Evolutionary conservation across 768 basidiomycete genomes (phyloP), one percentile per base, ranked within the genome.

Genomic region (Leccinum incarnatum): DNA sequence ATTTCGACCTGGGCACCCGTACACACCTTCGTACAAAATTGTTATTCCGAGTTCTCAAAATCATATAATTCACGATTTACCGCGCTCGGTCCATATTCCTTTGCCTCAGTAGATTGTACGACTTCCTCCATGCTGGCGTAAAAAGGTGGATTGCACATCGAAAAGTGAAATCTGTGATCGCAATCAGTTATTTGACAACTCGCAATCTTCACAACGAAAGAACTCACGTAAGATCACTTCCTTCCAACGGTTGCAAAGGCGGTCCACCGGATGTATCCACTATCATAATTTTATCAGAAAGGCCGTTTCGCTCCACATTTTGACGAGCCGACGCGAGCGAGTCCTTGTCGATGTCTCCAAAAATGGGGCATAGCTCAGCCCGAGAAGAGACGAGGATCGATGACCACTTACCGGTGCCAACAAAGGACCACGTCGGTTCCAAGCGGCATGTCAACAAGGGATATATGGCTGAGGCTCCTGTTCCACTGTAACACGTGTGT

Each of bases 81-180:
- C 2, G 91, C 89, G 64, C 78, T 86, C 0, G 96, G 89, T 6
- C 75, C 76, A 14, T 77, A 70, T 50, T 83, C 83, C 65, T 98
- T 98, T 6, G 75, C 74, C 19, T 80, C 79, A 0, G 85, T 82
- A 2, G 85, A 86, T 2, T 72, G 67, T 0, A 66, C 62, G 8
- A 94, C 80, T 58, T 98, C 96, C 30, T 86, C 83, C 1, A 71
- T 67, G 57, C 86, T 90, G n/a, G 77, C 69, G 68, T 97, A 98
- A 73, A 99, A 99, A 0, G 96, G 96, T 0, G 96, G 96, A 71
- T 98, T 99, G 74, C 95, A 98, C 86, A 98, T 93, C 0, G 87
- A 85, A 63, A 96, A 93, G 57, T 89, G 83, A 65, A 86, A 84
- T 4, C 83, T 85, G 54, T 11, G 11, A 11, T 19, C 23, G 19